phyloP scores from a whole-genome alignment of 176 grass and related monocot species.

The Miscanthus lutarioriparius region DNA sequence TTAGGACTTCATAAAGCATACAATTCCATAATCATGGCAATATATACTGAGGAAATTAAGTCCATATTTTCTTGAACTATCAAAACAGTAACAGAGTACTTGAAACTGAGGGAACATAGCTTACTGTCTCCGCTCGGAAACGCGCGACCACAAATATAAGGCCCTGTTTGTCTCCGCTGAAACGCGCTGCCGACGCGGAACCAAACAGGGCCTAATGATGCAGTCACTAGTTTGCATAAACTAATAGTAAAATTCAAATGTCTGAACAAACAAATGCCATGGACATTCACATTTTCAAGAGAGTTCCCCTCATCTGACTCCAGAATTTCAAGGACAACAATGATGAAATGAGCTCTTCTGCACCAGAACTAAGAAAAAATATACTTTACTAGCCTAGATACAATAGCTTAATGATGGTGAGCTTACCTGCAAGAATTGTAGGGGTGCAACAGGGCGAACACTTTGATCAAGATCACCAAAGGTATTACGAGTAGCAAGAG shows the following conservation, averaged over 20 bases:
- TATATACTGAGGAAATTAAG: background rate
- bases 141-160: too few relatives aligned
- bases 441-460: slow-evolving; percentile 77
- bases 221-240: background rate
- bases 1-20: background rate
- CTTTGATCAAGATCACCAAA: slow-evolving; percentile 93
- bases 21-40: slow-evolving; percentile 5
- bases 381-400: slow-evolving; percentile 21
- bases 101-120: too few relatives aligned
- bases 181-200: too few relatives aligned
- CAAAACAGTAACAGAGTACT: background rate
- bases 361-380: background rate
- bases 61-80: background rate
- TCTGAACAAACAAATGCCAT: slow-evolving; percentile 1
- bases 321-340: slow-evolving; percentile 7
- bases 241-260: background rate
- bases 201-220: background rate
- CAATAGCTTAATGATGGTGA: slow-evolving; percentile 10
- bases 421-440: slow-evolving; percentile 88
- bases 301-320: background rate
- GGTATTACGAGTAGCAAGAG: slow-evolving; percentile 88
- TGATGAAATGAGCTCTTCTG: background rate
- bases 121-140: too few relatives aligned
- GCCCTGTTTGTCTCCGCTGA: too few relatives aligned
- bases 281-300: background rate